Percentiles rank a stretch among this genome's conserved stretches.
Conservation (phyloP, 2,329 filamentous ascomycete species). For the Aspergillus cejpii region DNA sequence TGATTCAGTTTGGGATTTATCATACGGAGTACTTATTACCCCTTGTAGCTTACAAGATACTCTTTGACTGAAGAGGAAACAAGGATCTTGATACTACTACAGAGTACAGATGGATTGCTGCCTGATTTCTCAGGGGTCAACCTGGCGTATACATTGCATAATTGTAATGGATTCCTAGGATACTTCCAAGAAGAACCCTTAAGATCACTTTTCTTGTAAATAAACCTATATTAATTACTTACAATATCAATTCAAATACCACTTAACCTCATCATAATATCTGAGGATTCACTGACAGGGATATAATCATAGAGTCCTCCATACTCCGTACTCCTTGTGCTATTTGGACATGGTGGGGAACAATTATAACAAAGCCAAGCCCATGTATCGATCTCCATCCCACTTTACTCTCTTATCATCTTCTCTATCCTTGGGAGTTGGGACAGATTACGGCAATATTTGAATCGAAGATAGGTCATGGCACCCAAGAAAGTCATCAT, state of each 20-base stretch:
- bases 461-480: slow-evolving; percentile 42
- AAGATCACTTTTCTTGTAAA: too few species aligned
- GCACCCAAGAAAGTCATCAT: slow-evolving; percentile 76
- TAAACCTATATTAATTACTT: too few species aligned
- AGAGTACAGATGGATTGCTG: background rate
- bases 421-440: too few species aligned
- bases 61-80: too few species aligned
- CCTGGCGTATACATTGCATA: background rate
- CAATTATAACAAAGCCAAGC: background rate
- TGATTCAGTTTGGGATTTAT: background rate
- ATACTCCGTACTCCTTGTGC: background rate
- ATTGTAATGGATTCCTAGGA: too few species aligned
- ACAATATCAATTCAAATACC: too few species aligned
- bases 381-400: background rate
- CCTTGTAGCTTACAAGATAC: too few species aligned
- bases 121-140: background rate
- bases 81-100: too few species aligned
- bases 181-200: too few species aligned
- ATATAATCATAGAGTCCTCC: background rate
- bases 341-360: background rate
- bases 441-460: too few species aligned
- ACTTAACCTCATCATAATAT: slow-evolving; percentile 9
- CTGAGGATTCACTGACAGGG: slow-evolving; percentile 6
- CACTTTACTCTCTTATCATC: background rate
- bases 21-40: too few species aligned